Conservation (phyloP, 2,329 filamentous ascomycete species). For the Neonectria sp. region DNA sequence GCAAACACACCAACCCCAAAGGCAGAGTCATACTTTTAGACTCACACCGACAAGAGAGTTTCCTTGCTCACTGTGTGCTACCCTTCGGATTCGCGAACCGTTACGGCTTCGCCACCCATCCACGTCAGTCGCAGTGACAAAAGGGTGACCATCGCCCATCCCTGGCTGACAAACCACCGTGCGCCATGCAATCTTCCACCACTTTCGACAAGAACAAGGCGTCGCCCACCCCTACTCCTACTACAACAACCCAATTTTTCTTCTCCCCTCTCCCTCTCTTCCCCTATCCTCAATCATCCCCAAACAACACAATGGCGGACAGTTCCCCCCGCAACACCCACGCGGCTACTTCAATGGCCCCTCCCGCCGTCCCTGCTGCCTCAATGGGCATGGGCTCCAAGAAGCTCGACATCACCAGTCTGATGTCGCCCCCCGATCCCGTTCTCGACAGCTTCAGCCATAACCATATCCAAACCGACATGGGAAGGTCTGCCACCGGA, state of each 20-base stretch:
- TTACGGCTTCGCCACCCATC: constrained; percentile 44
- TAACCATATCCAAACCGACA: constrained; percentile 28
- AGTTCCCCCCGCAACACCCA: constrained; percentile 42
- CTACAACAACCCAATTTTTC: constrained; percentile 34
- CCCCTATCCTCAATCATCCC: constrained; percentile 29
- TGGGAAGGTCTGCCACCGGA: constrained; percentile 36
- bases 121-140: constrained; percentile 37
- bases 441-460: constrained; percentile 67
- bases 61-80: constrained; percentile 36
- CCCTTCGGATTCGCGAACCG: constrained; percentile 37
- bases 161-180: constrained; percentile 57
- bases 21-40: constrained; percentile 29
- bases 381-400: constrained; percentile 48
- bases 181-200: constrained; percentile 49
- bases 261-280: constrained; percentile 31
- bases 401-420: constrained; percentile 66
- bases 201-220: constrained; percentile 49
- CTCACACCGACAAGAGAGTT: constrained; percentile 20
- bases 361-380: constrained; percentile 46
- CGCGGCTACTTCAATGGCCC: constrained; percentile 47
- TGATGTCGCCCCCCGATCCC: constrained; percentile 76
- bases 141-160: constrained; percentile 24
- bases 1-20: constrained; percentile 13
- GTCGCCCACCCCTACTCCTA: constrained; percentile 32
- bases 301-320: constrained; percentile 46